These are phyloP conservation scores for Trichoderma guizhouense DNA, from an alignment of 2,329 filamentous ascomycete genomes.

Conservation along the genomic window DNA sequence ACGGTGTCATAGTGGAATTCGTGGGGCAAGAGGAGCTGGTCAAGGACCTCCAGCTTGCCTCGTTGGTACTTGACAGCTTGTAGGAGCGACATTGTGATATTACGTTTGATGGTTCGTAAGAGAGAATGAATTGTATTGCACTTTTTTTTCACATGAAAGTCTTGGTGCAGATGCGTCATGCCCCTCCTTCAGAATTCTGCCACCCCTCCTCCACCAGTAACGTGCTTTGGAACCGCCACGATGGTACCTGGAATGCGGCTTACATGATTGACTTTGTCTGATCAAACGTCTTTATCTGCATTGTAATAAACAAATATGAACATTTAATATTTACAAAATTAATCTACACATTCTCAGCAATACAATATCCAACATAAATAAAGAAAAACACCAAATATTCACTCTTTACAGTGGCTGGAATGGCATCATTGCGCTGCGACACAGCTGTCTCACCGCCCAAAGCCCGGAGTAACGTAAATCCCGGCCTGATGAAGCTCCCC, in stretches of 20 bases:
- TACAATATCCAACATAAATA: neutral
- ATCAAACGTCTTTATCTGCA: neutral
- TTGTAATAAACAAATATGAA: neutral
- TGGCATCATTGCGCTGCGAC: neutral
- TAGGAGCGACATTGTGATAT: slow-evolving; percentile 51
- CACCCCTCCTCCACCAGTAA: slow-evolving; percentile 25
- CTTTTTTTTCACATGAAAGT: slow-evolving; percentile 1
- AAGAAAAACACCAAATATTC: neutral
- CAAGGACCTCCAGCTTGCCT: slow-evolving; percentile 71
- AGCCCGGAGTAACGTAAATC: slow-evolving; percentile 28
- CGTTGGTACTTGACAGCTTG: slow-evolving; percentile 75
- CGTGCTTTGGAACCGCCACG: neutral
- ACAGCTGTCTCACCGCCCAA: slow-evolving; percentile 25
- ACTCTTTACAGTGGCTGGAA: neutral
- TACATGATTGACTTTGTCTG: neutral
- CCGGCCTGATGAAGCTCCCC: slow-evolving; percentile 18
- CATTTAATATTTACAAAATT: neutral
- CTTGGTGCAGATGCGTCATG: slow-evolving; percentile 1
- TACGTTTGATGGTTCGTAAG: neutral
- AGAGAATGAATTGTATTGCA: neutral
- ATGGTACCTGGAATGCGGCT: neutral
- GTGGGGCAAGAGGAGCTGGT: slow-evolving; percentile 80
- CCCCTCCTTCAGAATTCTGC: slow-evolving; percentile 32
- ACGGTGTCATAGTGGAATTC: slow-evolving; percentile 75
- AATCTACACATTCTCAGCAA: neutral